These are phyloP conservation scores for Gymnopilus dilepis DNA, from an alignment of 768 basidiomycete genomes.

Conservation along the genomic window DNA sequence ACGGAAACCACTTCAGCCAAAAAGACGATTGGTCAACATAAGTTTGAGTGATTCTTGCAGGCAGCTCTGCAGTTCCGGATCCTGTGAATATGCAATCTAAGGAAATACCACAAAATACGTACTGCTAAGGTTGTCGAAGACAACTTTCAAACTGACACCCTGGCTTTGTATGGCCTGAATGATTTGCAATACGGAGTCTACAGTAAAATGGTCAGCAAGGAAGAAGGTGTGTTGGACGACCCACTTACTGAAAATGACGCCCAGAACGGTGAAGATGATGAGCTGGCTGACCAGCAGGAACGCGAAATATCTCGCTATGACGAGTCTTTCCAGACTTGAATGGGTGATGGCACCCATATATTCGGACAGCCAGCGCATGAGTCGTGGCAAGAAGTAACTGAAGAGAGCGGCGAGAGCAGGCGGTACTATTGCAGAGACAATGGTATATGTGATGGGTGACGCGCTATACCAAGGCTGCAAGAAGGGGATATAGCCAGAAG, in stretches of 20 bases:
- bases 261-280: conserved; percentile 82
- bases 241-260: conserved; percentile 71
- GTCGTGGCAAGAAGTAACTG: conserved; percentile 73
- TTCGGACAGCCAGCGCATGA: conserved; percentile 81
- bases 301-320: conserved; percentile 81
- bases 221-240: no score
- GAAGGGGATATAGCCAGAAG: conserved; percentile 62
- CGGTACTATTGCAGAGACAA: conserved; percentile 85
- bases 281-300: conserved; percentile 87
- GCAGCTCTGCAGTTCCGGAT: conserved; percentile 56
- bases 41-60: conserved; percentile 66
- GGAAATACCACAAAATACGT: conserved; percentile 15
- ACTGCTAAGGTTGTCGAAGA: conserved; percentile 39
- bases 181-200: conserved; percentile 39
- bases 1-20: conserved; percentile 87
- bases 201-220: not conserved
- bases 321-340: conserved; percentile 74
- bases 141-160: conserved; percentile 28
- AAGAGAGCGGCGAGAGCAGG: conserved; percentile 78
- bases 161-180: conserved; percentile 32
- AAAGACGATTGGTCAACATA: conserved; percentile 83
- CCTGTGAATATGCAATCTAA: not conserved
- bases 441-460: conserved; percentile 65
- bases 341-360: conserved; percentile 54
- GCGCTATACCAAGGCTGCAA: conserved; percentile 62